These are phyloP conservation scores for Tylopilus plumbeoviolaceoides DNA, from an alignment of 768 basidiomycete genomes.

Conservation along the genomic window DNA sequence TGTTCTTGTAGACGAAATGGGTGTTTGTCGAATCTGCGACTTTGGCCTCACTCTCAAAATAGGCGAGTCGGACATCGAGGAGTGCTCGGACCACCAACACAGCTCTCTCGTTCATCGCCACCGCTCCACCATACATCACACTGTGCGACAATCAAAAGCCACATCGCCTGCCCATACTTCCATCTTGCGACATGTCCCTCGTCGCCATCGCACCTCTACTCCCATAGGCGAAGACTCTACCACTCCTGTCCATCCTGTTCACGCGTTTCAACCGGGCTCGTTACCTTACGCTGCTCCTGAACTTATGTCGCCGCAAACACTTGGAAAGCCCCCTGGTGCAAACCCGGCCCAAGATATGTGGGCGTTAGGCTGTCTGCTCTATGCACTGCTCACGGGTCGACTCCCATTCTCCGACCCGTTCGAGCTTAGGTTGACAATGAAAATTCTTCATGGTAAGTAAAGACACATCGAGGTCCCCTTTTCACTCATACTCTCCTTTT, in stretches of 20 bases:
- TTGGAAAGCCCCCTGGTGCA: conserved; percentile 29
- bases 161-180: conserved; percentile 14
- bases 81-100: conserved; percentile 16
- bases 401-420: conserved; percentile 88
- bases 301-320: conserved; percentile 60
- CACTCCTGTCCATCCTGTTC: conserved; percentile 30
- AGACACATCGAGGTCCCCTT: conserved; percentile 7
- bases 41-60: conserved; percentile 78
- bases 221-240: conserved; percentile 34
- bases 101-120: conserved; percentile 17
- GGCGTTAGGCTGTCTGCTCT: conserved; percentile 90
- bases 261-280: conserved; percentile 70
- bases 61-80: conserved; percentile 43
- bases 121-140: conserved; percentile 26
- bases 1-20: conserved; percentile 85
- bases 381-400: conserved; percentile 77
- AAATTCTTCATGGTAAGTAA: conserved; percentile 76
- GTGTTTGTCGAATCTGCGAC: conserved; percentile 80
- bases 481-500: conserved; percentile 9
- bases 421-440: conserved; percentile 88
- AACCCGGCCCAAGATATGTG: conserved; percentile 89
- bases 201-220: conserved; percentile 49
- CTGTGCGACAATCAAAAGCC: conserved; percentile 25
- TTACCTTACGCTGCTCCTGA: conserved; percentile 91
- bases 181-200: conserved; percentile 29